Evolutionary conservation across 352 stramenopile genomes (phyloP), one percentile per base, ranked within the genome.

Genomic region (Pythium volutum): DNA sequence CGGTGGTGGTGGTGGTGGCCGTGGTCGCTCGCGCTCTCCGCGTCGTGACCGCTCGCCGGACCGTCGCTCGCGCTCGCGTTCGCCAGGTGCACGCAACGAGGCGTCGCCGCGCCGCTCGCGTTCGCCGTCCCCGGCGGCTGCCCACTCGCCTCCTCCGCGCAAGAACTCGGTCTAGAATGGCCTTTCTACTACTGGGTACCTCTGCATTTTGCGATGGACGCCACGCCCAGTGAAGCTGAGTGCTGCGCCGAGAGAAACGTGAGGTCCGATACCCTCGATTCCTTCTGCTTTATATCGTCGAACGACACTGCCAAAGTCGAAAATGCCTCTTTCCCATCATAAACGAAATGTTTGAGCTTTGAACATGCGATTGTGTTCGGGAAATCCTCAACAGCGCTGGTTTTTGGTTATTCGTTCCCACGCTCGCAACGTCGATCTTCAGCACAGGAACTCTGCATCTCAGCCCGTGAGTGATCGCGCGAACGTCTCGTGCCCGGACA

Each of bases 121-220:
- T 42, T 92, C 83, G 39, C 77, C 64, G 31, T 92, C 80, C 20
- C 81, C 79, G 23, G 67, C 72, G 34, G 77, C 72, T 33, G 77
- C 72, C 12, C 64, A 69, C 59, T 89, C 83, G 62, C 79, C 83
- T 15, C 59, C 71, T 43, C 75, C 75, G 20, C 73, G 77, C 66
- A 90, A 90, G 79, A 80, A 92, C 64, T 87, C 79, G 45, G 77
- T 84, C 55, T 91, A 87, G 84, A 69, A 45, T 36, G 31, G 8
- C 31, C n/a, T n/a, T 15, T 8, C 31, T 15, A 22, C 29, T 18
- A 45, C 12, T 43, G 18, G 10, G 14, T 18, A 29, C 42, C n/a
- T 12, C 31, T 36, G 26, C 31, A 33, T 59, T 22, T 39, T 33
- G 33, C 10, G 20, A n/a, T 42, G 33, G 50, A 56, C 42, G 33